Evolutionary conservation across 148 eudicot species (phyloP), one percentile per base, ranked within the genome.

Genomic region (Cornus florida): DNA sequence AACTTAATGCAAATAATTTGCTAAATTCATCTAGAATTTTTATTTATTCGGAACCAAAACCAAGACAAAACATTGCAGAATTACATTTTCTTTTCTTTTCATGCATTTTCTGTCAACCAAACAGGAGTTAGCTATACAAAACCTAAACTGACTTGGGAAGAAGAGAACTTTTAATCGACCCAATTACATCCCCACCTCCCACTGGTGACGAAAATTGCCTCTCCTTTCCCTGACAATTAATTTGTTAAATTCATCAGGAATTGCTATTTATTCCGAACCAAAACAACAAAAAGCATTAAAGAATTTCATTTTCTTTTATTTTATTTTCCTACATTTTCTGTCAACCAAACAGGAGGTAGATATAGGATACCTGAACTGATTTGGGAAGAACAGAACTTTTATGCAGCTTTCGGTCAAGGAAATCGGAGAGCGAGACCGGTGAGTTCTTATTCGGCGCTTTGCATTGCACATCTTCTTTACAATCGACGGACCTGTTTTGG

Each of bases 341-440:
- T 22, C 60, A 69, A 71, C 39, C 41, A 72, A 62, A 33, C 60
- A 62, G 38, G 65, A 2, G 16, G 17, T 16, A 31, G 65, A 66
- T 16, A 35, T 16, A 14, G 22, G 14, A 10, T 41, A 87, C 90
- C 86, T 67, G 67, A 71, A 13, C 69, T 60, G 87, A 80, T 57
- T 69, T 70, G 57, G 95, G 92, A 41, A 90, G 81, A 31, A 84
- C 89, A 80, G 88, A 67, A 88, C 87, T 72, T 24, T 80, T 74
- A 73, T 91, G 89, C 75, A 90, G 83, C 80, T 86, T 93, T 67
- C 86, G 86, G 72, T 86, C 82, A 43, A 93, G 92, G 81, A 88
- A 91, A 23, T 86, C 87, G 7, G 91, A 87, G 43, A 93, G 89
- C 14, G 97, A 90, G 19, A 87, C 67, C 8, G 31, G 48, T 0